phyloP scores from a whole-genome alignment of 2,329 filamentous ascomycete species.

The Epichloe sylvatica region DNA sequence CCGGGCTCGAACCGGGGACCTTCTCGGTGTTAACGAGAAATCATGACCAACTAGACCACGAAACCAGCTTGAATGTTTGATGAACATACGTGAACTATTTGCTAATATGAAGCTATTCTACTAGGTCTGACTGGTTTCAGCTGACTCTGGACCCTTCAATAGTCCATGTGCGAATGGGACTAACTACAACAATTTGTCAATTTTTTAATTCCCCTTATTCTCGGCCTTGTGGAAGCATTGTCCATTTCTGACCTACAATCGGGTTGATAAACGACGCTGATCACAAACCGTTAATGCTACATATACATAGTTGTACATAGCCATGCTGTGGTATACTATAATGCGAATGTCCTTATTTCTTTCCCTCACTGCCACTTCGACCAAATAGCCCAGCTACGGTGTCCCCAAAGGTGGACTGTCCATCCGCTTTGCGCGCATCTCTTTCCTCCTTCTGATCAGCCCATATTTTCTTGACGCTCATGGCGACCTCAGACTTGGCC shows the following conservation, averaged over 20 bases:
- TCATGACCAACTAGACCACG: constrained; percentile 28
- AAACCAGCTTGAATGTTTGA: constrained; percentile 10
- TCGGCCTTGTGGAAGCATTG: too few species aligned
- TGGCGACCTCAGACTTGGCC: constrained; percentile 45
- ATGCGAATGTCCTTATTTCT: not conserved
- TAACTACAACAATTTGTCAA: too few species aligned
- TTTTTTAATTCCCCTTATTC: too few species aligned
- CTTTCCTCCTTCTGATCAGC: constrained; percentile 44
- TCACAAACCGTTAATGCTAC: not conserved
- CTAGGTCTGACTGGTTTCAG: too few species aligned
- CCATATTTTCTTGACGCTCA: constrained; percentile 40
- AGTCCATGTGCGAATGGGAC: too few species aligned
- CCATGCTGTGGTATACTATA: not conserved
- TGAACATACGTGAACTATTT: not conserved
- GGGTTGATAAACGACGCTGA: not conserved
- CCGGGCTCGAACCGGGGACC: constrained; percentile 27
- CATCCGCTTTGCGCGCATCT: constrained; percentile 25
- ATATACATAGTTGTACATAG: not conserved
- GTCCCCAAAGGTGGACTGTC: constrained; percentile 19
- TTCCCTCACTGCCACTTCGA: constrained; percentile 11
- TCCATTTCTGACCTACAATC: too few species aligned
- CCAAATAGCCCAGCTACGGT: constrained; percentile 17
- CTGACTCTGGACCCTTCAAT: too few species aligned
- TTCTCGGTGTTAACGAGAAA: constrained; percentile 27
- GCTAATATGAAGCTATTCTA: rapidly evolving